phyloP scores from a whole-genome alignment of 495 filamentous ascomycete genomes.

The Aspergillus baeticus region DNA sequence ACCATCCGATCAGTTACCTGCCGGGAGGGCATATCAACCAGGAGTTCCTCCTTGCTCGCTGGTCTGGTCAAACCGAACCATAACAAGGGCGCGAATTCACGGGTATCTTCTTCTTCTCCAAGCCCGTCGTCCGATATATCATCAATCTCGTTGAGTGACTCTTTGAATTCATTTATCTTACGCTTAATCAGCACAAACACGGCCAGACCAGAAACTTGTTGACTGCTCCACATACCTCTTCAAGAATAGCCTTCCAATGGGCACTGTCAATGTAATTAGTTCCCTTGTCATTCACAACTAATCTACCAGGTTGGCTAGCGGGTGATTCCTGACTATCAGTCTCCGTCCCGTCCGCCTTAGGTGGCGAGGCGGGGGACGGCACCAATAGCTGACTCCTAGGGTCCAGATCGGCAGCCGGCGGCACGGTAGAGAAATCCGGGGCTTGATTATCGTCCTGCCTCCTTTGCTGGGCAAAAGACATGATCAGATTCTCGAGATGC shows the following conservation, averaged over 20 bases:
- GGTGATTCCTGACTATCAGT: background rate
- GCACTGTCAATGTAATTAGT: constrained; percentile 49
- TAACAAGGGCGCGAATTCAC: constrained; percentile 30
- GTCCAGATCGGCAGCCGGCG: background rate
- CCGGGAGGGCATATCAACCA: constrained; percentile 40
- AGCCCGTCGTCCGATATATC: constrained; percentile 24
- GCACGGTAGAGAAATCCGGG: background rate
- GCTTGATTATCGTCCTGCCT: constrained; percentile 16
- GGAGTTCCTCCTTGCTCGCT: constrained; percentile 35
- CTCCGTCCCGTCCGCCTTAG: background rate
- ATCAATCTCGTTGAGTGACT: constrained; percentile 17
- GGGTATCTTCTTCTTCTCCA: constrained; percentile 20
- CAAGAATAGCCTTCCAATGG: constrained; percentile 51
- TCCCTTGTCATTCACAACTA: constrained; percentile 60
- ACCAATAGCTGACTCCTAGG: background rate
- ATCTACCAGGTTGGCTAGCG: constrained; percentile 60
- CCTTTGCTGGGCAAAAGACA: constrained; percentile 43
- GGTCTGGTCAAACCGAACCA: constrained; percentile 37
- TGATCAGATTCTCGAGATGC: constrained; percentile 52
- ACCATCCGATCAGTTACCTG: constrained; percentile 43
- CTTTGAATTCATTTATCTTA: constrained; percentile 35
- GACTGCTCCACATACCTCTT: constrained; percentile 39
- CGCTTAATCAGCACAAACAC: constrained; percentile 1
- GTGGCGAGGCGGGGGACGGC: background rate
- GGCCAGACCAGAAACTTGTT: constrained; percentile 4